Evolutionary conservation across 129 eudicot species (phyloP), one percentile per base, ranked within the genome.

Genomic region (Glebionis coronaria): DNA sequence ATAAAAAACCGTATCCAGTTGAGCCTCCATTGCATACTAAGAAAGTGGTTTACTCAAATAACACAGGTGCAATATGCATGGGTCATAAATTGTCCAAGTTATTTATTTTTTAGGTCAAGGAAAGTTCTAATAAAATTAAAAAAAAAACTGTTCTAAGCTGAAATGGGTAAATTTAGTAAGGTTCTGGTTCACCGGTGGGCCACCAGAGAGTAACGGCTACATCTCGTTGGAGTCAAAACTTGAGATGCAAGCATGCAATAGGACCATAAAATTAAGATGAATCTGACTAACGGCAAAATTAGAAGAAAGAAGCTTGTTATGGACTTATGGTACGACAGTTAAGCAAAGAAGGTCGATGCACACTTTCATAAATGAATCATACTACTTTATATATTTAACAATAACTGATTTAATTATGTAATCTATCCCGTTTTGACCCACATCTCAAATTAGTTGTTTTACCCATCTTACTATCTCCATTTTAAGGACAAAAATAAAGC

Each of bases 301-400:
- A 67, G 90, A 71, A 84, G 99, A 52, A 93, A 93, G 75, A 76
- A 89, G 63, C 95, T 93, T 19, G 95, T 93, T 54, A 78, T 84
- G 82, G 89, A 93, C 91, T 93, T 54, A 78, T 84, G 82, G 89
- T 89, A 62, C 85, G 97, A 55, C 87, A 67, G 8, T 72, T 93
- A 82, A 86, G 99, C 85, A 93, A 93, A 88, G 89, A 86, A 79
- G 97, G 99, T 4, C 74, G 99, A 68, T 93, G 97, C 97, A 97
- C 97, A 25, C 99, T 97, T 77, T 93, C 97, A 28, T 89, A 23
- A 23, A 23, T 23, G 25, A 0, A 23, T 23, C 25, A 23, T 23
- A 23, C 25, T 23, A 23, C 2, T 23, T 23, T 23, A 23, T 23
- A 23, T 23, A 1, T 23, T 23, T 23, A 23, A 23, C 25, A 23